A percentile compares a stretch with the other conserved stretches of the same genome.
Evolutionary conservation across 169 alveolate species (phyloP).

Genomic region (Toxoplasma gondii): DNA sequence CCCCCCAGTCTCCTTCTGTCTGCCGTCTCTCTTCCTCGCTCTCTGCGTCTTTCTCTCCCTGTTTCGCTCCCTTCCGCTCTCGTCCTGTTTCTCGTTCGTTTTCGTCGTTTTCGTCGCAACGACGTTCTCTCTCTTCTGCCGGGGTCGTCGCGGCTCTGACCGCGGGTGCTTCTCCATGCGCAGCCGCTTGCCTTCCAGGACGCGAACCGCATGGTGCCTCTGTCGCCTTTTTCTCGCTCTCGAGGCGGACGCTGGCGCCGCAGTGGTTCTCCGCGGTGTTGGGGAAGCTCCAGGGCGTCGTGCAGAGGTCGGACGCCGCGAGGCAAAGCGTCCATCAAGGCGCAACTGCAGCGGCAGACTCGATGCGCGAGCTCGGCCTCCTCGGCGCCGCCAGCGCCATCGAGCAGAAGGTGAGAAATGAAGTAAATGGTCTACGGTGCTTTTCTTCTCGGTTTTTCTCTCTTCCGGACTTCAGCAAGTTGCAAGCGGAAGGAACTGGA

Average conservation of each 20-base stretch:
- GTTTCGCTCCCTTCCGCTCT: background rate
- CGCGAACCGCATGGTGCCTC: background rate
- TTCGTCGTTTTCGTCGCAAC: background rate
- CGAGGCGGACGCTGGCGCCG: background rate
- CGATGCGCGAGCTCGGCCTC: background rate
- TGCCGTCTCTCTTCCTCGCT: background rate
- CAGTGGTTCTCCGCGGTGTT: background rate
- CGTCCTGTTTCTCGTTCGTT: background rate
- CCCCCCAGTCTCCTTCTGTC: background rate
- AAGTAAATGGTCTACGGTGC: background rate
- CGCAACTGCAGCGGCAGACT: background rate
- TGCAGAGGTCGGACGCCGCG: background rate
- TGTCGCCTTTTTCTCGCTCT: background rate
- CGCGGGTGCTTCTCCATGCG: background rate
- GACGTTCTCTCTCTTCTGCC: background rate
- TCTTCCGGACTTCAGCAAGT: background rate
- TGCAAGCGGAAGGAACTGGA: no score
- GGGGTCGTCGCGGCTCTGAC: background rate
- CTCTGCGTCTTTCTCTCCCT: background rate
- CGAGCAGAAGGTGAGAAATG: background rate
- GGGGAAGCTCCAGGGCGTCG: background rate
- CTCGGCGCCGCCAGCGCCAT: constrained; percentile 11
- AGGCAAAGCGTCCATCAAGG: background rate
- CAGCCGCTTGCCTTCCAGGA: background rate
- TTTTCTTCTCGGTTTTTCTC: background rate